phyloP scores from a whole-genome alignment of 2,329 filamentous ascomycete genomes.

The Cladobotryum protrusum region DNA sequence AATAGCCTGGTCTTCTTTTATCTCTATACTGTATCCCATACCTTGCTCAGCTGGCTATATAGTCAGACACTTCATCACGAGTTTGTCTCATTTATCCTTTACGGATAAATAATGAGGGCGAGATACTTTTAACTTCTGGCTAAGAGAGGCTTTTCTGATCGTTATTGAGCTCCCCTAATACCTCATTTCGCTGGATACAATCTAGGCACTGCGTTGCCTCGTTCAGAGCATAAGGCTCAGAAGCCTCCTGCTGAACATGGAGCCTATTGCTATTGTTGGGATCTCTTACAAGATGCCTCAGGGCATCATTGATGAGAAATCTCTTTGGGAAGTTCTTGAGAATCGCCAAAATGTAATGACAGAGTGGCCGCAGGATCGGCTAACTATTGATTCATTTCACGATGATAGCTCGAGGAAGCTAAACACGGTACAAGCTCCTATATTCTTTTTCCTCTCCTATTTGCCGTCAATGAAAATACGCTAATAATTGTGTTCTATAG shows the following conservation, averaged over 20 bases:
- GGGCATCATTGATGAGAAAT: conserved; percentile 22
- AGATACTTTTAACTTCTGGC: no score
- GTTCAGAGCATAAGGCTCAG: background rate
- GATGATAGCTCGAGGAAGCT: conserved; percentile 1
- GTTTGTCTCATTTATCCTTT: no score
- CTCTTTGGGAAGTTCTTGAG: conserved; percentile 30
- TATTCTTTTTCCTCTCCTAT: no score
- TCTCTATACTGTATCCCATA: no score
- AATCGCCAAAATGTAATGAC: conserved; percentile 25
- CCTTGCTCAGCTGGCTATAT: no score
- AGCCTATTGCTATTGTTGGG: conserved; percentile 29
- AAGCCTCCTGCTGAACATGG: background rate
- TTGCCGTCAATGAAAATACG: no score
- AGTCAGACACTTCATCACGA: no score
- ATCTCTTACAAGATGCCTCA: conserved; percentile 33
- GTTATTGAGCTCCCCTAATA: no score
- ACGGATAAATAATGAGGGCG: no score
- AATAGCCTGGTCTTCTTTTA: no score
- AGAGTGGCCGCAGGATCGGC: conserved; percentile 26
- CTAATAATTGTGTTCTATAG: background rate
- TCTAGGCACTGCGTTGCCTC: background rate
- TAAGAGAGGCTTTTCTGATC: no score
- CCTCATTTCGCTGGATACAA: background rate
- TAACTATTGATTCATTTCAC: conserved; percentile 21
- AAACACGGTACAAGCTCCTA: conserved; percentile 1